Base-by-base conservation (phyloP, 352 stramenopile genomes). In the Globisporangium acanthophoron region DNA sequence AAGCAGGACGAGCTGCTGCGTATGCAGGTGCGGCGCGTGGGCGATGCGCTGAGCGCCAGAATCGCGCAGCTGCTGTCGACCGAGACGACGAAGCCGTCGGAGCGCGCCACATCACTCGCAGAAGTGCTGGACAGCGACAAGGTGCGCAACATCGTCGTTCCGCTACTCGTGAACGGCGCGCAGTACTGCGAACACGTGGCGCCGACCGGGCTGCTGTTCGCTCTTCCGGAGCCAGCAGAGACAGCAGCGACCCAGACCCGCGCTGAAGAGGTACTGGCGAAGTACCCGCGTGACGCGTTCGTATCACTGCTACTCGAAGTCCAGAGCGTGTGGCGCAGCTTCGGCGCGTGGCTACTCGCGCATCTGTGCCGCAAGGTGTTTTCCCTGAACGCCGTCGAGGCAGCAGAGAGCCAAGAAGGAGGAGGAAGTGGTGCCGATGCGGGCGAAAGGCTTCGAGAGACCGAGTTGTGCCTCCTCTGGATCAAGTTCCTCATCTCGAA, bases 401-500 rank as follows among this genome's bases (percentile, higher is more conserved):
- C 3, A 13, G 20, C 33, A 5, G 29, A 63, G 41, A 46, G 13
- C 20, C 64, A 65, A 4, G 29, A 12, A 31, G 0, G 9, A 50
- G n/a, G 51, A 31, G 0, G 9, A 50, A 16, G 51, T 24, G 52
- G 49, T 40, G 46, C 62, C 8, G 13, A 35, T 9, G 41, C 27
- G 48, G 16, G 29, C 13, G 20, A 63, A 43, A 24, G 48, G 43
- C 7, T 13, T 4, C 58, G 45, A 18, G 73, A 83, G 41, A 48
- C 78, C 7, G 74, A 80, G 27, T 54, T 78, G 31, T 55, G 61
- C 16, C 43, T 90, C 12, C 61, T 70, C 18, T 90, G 78, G 79
- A 79, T 88, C 59, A 78, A 87, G 45, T 73, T 83, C 20, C 63
- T 90, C 58, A 59, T 80, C 21, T 76, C 74, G 48, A 87, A 86